These are phyloP conservation scores for Arthrobotrys musiformis DNA, from an alignment of 2,329 filamentous ascomycete species.

Conservation along the genomic window DNA sequence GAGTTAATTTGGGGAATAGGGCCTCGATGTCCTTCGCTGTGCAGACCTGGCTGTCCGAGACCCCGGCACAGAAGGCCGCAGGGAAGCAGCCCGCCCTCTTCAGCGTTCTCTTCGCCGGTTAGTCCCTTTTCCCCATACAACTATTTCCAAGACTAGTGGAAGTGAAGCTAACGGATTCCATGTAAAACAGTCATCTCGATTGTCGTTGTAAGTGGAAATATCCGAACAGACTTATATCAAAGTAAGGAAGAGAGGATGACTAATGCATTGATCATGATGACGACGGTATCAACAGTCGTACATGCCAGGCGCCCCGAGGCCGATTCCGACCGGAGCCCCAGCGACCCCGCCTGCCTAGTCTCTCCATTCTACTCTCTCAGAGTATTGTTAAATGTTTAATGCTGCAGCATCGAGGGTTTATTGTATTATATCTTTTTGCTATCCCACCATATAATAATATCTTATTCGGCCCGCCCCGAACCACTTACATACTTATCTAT, in stretches of 20 bases:
- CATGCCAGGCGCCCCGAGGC: slow-evolving; percentile 39
- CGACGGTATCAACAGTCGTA: slow-evolving; percentile 34
- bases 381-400: no score
- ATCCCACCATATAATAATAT: neutral
- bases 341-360: slow-evolving; percentile 38
- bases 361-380: no score
- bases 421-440: neutral
- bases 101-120: slow-evolving; percentile 47
- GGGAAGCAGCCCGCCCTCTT: slow-evolving; percentile 49
- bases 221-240: neutral
- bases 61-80: slow-evolving; percentile 31
- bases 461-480: neutral
- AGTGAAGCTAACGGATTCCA: neutral
- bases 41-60: slow-evolving; percentile 50
- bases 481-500: neutral
- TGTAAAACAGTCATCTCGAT: slow-evolving; percentile 36
- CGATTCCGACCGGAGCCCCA: slow-evolving; percentile 33
- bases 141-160: neutral
- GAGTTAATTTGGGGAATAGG: no score
- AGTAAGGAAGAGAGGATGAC: neutral
- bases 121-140: neutral
- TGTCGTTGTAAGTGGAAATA: slow-evolving; percentile 36
- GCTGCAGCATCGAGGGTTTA: neutral
- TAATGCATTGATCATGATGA: slow-evolving; percentile 5
- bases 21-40: slow-evolving; percentile 53